Percentiles rank a stretch among this genome's conserved stretches.
Conservation (phyloP, 331 rosid species). For the Erythrophleum ivorense region DNA sequence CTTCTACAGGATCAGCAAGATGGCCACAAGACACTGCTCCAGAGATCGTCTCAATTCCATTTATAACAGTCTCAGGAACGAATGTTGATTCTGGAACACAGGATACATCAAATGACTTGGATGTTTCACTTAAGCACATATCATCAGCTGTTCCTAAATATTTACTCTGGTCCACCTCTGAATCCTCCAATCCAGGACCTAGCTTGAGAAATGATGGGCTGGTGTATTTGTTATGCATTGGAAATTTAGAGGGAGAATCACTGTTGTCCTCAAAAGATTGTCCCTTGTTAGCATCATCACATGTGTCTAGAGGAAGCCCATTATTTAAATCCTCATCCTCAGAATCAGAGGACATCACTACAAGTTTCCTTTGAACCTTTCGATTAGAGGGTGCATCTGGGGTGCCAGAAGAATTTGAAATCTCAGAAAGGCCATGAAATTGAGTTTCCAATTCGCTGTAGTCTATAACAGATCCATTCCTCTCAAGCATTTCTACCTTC, state of each 20-base stretch:
- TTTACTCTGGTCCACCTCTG: constrained; percentile 44
- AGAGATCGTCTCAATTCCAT: constrained; percentile 6
- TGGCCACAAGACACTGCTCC: constrained; percentile 32
- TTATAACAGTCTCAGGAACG: constrained; percentile 19
- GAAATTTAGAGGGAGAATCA: constrained; percentile 41
- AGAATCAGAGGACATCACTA: constrained; percentile 87
- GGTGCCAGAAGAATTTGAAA: constrained; percentile 60
- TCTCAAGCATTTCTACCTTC: constrained; percentile 77
- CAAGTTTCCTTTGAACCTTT: constrained; percentile 65
- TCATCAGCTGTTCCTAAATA: constrained; percentile 47
- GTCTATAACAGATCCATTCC: constrained; percentile 68
- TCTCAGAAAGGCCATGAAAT: constrained; percentile 52
- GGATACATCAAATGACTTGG: constrained; percentile 37
- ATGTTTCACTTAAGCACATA: constrained; percentile 33
- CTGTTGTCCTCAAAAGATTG: constrained; percentile 42
- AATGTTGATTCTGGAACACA: constrained; percentile 42
- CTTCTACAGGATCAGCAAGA: constrained; percentile 47
- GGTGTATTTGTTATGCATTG: constrained; percentile 40
- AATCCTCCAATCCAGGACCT: constrained; percentile 51
- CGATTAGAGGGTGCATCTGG: constrained; percentile 50
- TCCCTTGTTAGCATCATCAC: constrained; percentile 43
- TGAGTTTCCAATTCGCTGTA: constrained; percentile 59
- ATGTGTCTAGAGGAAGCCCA: constrained; percentile 34
- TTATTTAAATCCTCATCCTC: constrained; percentile 64
- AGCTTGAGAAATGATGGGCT: constrained; percentile 44